Conservation (phyloP, 2,329 filamentous ascomycete species). For the Helotiales sp. region DNA sequence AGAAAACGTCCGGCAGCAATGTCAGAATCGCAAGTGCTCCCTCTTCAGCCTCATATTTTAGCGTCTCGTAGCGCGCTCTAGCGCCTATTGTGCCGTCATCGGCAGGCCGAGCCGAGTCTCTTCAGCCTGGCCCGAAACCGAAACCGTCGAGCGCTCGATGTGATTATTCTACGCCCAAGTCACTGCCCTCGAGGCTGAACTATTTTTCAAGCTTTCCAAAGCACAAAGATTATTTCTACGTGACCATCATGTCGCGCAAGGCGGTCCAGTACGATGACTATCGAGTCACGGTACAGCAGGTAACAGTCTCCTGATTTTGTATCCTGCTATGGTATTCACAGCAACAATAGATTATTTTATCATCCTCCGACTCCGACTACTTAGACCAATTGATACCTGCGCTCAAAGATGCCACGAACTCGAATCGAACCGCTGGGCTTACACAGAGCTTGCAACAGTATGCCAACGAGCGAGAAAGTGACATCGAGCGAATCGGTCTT, state of each 20-base stretch:
- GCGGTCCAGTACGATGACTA: constrained; percentile 35
- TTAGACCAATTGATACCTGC: constrained; percentile 94
- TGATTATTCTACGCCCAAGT: too few relatives aligned
- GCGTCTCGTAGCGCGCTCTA: too few relatives aligned
- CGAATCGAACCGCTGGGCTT: constrained; percentile 71
- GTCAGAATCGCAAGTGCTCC: too few relatives aligned
- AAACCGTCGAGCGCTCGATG: too few relatives aligned
- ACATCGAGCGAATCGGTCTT: constrained; percentile 93
- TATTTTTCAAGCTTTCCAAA: neutral
- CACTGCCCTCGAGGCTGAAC: neutral
- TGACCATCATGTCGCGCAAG: constrained; percentile 27
- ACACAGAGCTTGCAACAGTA: constrained; percentile 79
- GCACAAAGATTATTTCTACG: neutral
- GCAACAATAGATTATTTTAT: constrained; percentile 77
- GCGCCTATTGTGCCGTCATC: neutral
- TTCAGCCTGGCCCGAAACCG: too few relatives aligned
- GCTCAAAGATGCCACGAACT: constrained; percentile 82
- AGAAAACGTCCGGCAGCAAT: too few relatives aligned
- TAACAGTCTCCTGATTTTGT: constrained; percentile 10
- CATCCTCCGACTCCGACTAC: constrained; percentile 88
- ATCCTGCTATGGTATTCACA: constrained; percentile 12
- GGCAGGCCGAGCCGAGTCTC: neutral
- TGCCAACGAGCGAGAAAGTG: constrained; percentile 80
- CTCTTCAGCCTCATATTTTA: too few relatives aligned
- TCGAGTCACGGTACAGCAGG: constrained; percentile 33